Conservation (phyloP, 768 basidiomycete species). For the Tubosaeta sp. region DNA sequence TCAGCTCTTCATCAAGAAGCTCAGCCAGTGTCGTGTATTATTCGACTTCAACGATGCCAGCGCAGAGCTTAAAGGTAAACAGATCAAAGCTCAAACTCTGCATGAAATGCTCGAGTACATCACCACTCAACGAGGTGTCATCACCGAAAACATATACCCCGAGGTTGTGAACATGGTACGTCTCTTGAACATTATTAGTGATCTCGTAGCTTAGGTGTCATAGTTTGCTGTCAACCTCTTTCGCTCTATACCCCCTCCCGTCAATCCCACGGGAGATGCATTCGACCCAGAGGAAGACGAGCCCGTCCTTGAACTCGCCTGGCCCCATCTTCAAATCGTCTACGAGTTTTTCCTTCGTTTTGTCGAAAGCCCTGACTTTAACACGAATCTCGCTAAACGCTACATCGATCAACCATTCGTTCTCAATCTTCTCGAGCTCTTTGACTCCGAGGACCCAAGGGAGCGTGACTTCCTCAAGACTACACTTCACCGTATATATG, state of each 20-base stretch:
- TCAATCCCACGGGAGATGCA: conserved; percentile 96
- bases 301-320: conserved; percentile 96
- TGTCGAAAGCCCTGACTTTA: conserved; percentile 96
- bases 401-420: conserved; percentile 97
- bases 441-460: conserved; percentile 97
- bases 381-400: conserved; percentile 94
- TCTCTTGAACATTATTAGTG: not conserved
- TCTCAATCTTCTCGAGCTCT: conserved; percentile 92
- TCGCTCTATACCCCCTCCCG: conserved; percentile 98
- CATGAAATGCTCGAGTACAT: conserved; percentile 99
- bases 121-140: conserved; percentile 92
- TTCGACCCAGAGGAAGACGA: conserved; percentile 99
- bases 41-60: conserved; percentile 99
- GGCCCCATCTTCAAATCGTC: conserved; percentile 99
- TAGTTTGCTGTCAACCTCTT: conserved; percentile 98
- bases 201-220: conserved; percentile 6
- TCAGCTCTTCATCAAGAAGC: conserved; percentile 88
- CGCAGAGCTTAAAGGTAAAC: conserved; percentile 93
- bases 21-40: conserved; percentile 92
- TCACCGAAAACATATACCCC: conserved; percentile 96
- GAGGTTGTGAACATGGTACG: conserved; percentile 98
- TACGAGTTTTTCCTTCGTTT: conserved; percentile 99
- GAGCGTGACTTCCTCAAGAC: conserved; percentile 99
- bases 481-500: conserved; percentile 97
- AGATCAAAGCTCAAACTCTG: conserved; percentile 96